Percentiles rank a stretch among this genome's conserved stretches.
These are phyloP conservation scores for Macrolepiota fuliginosa DNA, from an alignment of 768 basidiomycete species.

Conservation along the genomic window DNA sequence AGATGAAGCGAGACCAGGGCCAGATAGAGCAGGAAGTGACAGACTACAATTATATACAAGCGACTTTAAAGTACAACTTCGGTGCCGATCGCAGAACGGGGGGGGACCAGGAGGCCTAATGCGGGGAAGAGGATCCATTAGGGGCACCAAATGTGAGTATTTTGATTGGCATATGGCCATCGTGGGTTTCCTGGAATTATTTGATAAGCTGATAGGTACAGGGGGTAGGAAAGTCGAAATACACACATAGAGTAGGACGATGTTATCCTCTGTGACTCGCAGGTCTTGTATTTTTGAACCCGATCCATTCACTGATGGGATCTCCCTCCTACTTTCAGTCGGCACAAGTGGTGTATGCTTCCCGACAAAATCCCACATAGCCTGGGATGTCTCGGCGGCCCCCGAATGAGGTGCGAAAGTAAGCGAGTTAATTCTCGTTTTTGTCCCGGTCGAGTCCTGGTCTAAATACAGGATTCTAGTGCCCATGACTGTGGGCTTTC, in stretches of 20 bases:
- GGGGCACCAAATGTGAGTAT: constrained; percentile 44
- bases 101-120: neutral
- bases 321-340: constrained; percentile 38
- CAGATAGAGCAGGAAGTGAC: neutral
- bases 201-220: constrained; percentile 4
- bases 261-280: constrained; percentile 58
- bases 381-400: constrained; percentile 24
- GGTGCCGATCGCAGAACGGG: no score
- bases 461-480: constrained; percentile 46
- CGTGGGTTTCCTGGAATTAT: constrained; percentile 26
- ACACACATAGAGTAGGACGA: constrained; percentile 54
- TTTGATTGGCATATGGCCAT: constrained; percentile 36
- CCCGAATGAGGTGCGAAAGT: constrained; percentile 46
- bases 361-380: constrained; percentile 41
- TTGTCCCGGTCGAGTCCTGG: constrained; percentile 26
- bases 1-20: neutral
- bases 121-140: constrained; percentile 5
- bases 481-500: constrained; percentile 44
- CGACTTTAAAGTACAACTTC: neutral
- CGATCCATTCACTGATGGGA: constrained; percentile 43
- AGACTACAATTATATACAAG: neutral
- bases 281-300: constrained; percentile 47
- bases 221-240: neutral
- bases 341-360: constrained; percentile 38
- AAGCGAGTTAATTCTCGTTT: constrained; percentile 29